Evolutionary conservation across 495 filamentous ascomycete species (phyloP).

Genomic region (Penicillium taxi): DNA sequence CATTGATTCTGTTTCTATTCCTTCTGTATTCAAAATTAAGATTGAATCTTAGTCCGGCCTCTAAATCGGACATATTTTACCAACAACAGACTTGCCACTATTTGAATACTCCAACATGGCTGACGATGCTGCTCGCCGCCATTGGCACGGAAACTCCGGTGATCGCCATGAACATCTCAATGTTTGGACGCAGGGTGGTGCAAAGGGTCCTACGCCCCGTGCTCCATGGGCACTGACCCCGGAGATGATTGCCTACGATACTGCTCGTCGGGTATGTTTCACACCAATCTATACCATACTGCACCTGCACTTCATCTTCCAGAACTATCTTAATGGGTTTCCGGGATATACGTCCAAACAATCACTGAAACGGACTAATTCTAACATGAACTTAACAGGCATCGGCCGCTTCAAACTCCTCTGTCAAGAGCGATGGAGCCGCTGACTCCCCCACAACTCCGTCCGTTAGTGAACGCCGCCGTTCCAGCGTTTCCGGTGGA

Average conservation of each 20-base stretch:
- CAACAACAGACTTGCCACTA: conserved; percentile 2
- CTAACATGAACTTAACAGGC: conserved; percentile 9
- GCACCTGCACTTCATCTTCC: no score
- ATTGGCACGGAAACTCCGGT: conserved; percentile 37
- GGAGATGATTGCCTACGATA: conserved; percentile 9
- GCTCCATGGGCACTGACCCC: conserved; percentile 22
- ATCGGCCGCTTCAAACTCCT: conserved; percentile 21
- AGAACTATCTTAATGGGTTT: no score
- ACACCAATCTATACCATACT: no score
- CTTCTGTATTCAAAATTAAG: no score
- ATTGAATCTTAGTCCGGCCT: background rate
- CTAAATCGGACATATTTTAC: background rate
- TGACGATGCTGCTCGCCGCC: conserved; percentile 21
- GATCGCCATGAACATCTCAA: conserved; percentile 38
- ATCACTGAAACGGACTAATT: no score
- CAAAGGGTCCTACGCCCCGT: conserved; percentile 15
- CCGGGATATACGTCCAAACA: no score
- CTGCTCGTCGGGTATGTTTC: conserved; percentile 15
- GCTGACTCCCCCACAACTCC: conserved; percentile 6
- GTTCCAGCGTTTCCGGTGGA: conserved; percentile 26
- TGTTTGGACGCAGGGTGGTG: conserved; percentile 36
- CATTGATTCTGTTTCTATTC: no score
- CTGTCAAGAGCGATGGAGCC: conserved; percentile 3
- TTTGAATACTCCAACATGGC: conserved; percentile 20
- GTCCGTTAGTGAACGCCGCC: conserved; percentile 24